Evolutionary conservation across 2,329 filamentous ascomycete genomes (phyloP), one percentile per base, ranked within the genome.

Genomic region (Aspergillus awamori): DNA sequence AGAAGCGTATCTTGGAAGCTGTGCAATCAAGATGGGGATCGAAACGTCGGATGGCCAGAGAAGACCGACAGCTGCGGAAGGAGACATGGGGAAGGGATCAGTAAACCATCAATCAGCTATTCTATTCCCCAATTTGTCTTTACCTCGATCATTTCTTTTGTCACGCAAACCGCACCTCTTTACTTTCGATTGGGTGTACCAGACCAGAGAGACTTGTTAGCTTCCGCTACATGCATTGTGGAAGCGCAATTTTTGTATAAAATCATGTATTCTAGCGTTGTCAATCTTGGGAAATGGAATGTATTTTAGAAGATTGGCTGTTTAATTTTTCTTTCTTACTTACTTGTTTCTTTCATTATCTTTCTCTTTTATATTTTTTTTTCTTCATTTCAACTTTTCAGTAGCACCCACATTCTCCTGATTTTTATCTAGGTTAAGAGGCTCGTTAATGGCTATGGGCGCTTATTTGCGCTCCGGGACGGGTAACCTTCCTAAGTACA

Each of bases 1-100:
- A 83, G 68, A 75, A 75, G 65, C 70, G 78, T 63, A 76, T 80
- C 66, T 71, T 86, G 68, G 82, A 84, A 69, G 81, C 76, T 51
- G 80, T 84, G 48, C 86, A 86, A 78, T 80, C 76, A 59, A 82
- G 79, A 75, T 90, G 87, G 87, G 87, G 87, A 33, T 72, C 73
- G 54, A 83, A 82, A 76, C 83, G 84, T 74, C 81, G 80, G 63
- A 81, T 83, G 75, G 87, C 87, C 45, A 82, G 86, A 64, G 84
- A 88, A 72, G 87, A 88, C 68, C 78, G 86, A 69, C 74, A 78
- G 68, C 79, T 84, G 73, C 84, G 87, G 75, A 86, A 83, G 79
- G 83, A 83, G 69, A 71, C 81, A 33, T 89, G 87, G 87, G 84
- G 83, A 52, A 80, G 80, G 69, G 86, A 87, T 74, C 81, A 80